phyloP scores from a whole-genome alignment of 495 filamentous ascomycete species.

The Penicillium coprophilum region DNA sequence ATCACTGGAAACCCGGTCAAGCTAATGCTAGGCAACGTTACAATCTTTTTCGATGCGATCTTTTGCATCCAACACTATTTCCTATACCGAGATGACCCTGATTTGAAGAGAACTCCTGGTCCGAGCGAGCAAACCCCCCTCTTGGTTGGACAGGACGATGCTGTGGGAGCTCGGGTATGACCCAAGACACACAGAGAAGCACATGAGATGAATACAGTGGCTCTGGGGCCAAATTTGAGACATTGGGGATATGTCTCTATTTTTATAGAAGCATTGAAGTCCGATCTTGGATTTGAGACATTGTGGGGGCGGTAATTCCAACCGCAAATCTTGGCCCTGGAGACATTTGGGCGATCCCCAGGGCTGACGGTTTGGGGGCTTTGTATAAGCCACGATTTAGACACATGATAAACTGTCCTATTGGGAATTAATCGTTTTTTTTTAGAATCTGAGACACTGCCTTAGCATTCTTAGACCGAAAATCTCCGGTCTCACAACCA shows the following conservation, averaged over 20 bases:
- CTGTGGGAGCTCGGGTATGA: neutral
- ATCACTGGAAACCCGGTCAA: slow-evolving; percentile 91
- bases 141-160: slow-evolving; percentile 22
- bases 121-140: slow-evolving; percentile 30
- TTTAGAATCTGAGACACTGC: neutral
- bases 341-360: neutral
- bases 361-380: neutral
- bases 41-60: slow-evolving; percentile 79
- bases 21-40: slow-evolving; percentile 77
- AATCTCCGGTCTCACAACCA: slow-evolving; percentile 1
- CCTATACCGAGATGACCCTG: slow-evolving; percentile 54
- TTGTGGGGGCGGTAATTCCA: slow-evolving; percentile 12
- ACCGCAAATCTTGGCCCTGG: neutral
- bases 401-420: slow-evolving; percentile 2
- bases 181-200: neutral
- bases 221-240: slow-evolving; percentile 18
- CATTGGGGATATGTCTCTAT: slow-evolving; percentile 18
- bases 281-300: slow-evolving; percentile 15
- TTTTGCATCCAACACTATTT: slow-evolving; percentile 89
- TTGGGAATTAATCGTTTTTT: neutral
- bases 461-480: neutral
- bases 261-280: slow-evolving; percentile 12
- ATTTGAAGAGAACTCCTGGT: slow-evolving; percentile 18
- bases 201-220: neutral
- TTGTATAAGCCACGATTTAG: slow-evolving; percentile 2